Conservation (phyloP, 495 filamentous ascomycete species). For the Trichoderma orchidacearum region DNA sequence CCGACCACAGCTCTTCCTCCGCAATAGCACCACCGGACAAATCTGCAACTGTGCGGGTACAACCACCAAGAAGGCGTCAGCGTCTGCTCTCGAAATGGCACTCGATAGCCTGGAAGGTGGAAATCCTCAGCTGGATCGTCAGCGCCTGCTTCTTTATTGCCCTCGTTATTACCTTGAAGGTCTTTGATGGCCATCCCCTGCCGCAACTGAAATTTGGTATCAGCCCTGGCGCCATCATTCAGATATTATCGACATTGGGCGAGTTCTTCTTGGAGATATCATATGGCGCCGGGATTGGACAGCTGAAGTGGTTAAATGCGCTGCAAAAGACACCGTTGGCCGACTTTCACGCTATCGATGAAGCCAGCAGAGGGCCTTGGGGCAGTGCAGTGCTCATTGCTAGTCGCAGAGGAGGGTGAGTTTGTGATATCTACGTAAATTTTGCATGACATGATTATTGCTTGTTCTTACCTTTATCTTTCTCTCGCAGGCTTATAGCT, state of each 20-base stretch:
- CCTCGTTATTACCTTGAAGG: not conserved
- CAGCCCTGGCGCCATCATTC: not conserved
- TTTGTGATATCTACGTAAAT: not conserved
- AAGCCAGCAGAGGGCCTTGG: not conserved
- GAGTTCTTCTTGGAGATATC: not conserved
- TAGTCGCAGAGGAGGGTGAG: not conserved
- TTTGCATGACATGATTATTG: not conserved
- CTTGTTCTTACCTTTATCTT: not conserved
- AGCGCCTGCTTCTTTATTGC: not conserved
- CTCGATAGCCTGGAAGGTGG: not conserved
- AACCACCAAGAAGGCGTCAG: not conserved
- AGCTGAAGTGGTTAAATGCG: not conserved
- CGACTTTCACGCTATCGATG: not conserved
- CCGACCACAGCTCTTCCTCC: not conserved
- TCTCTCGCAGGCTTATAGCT: not conserved
- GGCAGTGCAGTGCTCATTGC: not conserved
- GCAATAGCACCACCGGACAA: not conserved
- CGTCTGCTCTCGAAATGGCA: not conserved
- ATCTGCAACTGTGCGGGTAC: not conserved
- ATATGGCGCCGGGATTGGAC: not conserved
- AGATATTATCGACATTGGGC: not conserved
- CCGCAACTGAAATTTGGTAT: not conserved
- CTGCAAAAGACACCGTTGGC: not conserved
- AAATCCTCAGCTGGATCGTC: not conserved
- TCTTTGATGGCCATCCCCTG: not conserved